Conservation (phyloP, 257 asterid genomes). For the Solanum lignicaule region DNA sequence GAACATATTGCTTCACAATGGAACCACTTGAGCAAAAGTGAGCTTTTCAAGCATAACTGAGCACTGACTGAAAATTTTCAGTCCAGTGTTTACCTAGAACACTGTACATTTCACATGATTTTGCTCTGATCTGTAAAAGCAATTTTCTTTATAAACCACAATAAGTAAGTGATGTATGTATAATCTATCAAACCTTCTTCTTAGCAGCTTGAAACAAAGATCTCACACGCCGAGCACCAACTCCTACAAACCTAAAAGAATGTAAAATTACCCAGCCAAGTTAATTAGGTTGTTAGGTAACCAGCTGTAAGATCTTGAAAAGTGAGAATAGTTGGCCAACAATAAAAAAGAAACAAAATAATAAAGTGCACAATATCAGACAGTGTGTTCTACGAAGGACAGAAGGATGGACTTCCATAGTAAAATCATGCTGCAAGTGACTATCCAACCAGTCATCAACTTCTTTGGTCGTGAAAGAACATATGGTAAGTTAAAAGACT, state of each 20-base stretch:
- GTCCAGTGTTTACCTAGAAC: not conserved
- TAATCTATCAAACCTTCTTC: conserved; percentile 49
- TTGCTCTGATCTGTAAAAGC: not conserved
- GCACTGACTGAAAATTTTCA: not conserved
- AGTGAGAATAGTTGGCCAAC: not conserved
- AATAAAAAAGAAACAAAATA: not conserved
- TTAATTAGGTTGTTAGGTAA: not conserved
- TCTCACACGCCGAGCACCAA: conserved; percentile 98
- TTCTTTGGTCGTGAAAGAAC: not conserved
- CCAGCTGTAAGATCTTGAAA: not conserved
- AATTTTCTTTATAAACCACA: not conserved
- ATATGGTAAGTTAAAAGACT: not conserved
- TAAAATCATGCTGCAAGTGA: not conserved
- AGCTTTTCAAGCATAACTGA: not conserved
- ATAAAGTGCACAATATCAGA: not conserved
- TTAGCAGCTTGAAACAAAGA: conserved; percentile 97
- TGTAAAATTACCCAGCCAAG: not conserved
- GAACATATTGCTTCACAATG: not conserved
- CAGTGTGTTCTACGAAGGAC: not conserved
- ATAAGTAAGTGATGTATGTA: not conserved
- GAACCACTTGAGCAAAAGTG: not conserved
- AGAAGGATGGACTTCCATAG: not conserved
- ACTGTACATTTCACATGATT: not conserved
- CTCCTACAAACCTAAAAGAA: conserved; percentile 87
- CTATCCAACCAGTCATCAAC: not conserved